Conservation (phyloP, 2,329 filamentous ascomycete species). For the Fusarium sp. region DNA sequence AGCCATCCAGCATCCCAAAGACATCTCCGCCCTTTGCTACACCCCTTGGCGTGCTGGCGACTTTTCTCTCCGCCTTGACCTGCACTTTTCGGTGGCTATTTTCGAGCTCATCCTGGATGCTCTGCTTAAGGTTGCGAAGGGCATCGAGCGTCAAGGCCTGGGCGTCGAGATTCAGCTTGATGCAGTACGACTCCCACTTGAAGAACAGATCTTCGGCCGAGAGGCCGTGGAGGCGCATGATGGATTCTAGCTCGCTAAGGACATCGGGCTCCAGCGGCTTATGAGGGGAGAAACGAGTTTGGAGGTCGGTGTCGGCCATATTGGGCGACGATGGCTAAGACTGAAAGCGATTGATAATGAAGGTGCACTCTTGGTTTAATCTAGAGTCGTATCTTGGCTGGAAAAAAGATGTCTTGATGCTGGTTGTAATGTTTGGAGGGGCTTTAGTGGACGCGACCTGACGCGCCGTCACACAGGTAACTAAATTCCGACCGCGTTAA, state of each 20-base stretch:
- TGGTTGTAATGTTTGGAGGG: conserved; percentile 38
- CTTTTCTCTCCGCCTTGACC: conserved; percentile 74
- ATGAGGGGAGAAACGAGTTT: conserved; percentile 56
- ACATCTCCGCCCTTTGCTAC: conserved; percentile 74
- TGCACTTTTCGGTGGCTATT: conserved; percentile 78
- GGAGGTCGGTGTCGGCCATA: conserved; percentile 58
- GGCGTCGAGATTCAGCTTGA: conserved; percentile 91
- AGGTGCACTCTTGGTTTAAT: not conserved
- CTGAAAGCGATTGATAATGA: not conserved
- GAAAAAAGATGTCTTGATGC: conserved; percentile 24
- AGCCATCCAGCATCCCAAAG: conserved; percentile 85
- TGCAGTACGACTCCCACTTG: conserved; percentile 99
- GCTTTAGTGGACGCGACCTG: conserved; percentile 34
- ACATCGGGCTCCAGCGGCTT: conserved; percentile 80
- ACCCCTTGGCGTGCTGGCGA: conserved; percentile 74
- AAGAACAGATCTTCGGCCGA: conserved; percentile 90
- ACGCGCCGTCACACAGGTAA: conserved; percentile 41
- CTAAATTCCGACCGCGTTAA: conserved; percentile 43
- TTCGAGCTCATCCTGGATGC: conserved; percentile 87
- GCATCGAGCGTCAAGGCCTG: conserved; percentile 77
- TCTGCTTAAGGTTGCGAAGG: conserved; percentile 85
- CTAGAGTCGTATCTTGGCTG: not conserved
- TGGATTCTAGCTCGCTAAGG: conserved; percentile 84
- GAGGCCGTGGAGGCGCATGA: conserved; percentile 86
- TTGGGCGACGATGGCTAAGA: conserved; percentile 33